Evolutionary conservation across 108 stramenopile genomes (phyloP), one percentile per base, ranked within the genome.

Genomic region (Skeletonema potamos): DNA sequence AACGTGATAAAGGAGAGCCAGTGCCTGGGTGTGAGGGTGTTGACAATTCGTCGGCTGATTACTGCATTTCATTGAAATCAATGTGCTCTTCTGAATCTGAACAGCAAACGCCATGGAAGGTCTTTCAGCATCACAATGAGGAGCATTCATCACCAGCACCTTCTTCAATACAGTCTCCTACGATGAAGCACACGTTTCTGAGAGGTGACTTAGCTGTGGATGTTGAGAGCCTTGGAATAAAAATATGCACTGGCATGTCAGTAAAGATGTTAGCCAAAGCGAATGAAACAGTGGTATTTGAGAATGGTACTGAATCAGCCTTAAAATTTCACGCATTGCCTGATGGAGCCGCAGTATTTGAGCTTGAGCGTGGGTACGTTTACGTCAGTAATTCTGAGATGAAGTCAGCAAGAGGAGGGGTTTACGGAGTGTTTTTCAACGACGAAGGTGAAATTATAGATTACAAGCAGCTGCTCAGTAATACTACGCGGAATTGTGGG

Each of bases 371-470:
- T 34, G 79, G 79, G 15, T 82, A 72, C 54, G 70, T 73, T 0
- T 77, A 77, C 18, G 76, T 82, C 6, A 58, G 55, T 32, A 77
- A 82, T 28, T 65, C 73, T 1, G 80, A 81, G 58, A 44, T 65
- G 6, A 18, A 63, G 7, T 4, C 13, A 10, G 58, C 33, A 1
- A 12, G 3, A 9, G 68, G 76, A 5, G 64, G 72, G 18, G 72
- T 73, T 22, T 68, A 36, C n/a, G 72, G 67, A 24, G 2, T 73
- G 8, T 73, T 68, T 68, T 73, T 73, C 24, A 27, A 69, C 12
- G 57, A 54, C 17, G 56, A 68, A 0, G 34, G 58, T 11, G 26
- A 65, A 11, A 24, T 69, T 29, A 0, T 59, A 30, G 72, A 39
- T n/a, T 73, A 60, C n/a, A 69, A 68, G 44, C 28, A 30, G 56